A percentile compares a stretch with the other conserved stretches of the same genome.
phyloP scores from a whole-genome alignment of 441 rosid genomes.

The Arabidopsis hybrid region DNA sequence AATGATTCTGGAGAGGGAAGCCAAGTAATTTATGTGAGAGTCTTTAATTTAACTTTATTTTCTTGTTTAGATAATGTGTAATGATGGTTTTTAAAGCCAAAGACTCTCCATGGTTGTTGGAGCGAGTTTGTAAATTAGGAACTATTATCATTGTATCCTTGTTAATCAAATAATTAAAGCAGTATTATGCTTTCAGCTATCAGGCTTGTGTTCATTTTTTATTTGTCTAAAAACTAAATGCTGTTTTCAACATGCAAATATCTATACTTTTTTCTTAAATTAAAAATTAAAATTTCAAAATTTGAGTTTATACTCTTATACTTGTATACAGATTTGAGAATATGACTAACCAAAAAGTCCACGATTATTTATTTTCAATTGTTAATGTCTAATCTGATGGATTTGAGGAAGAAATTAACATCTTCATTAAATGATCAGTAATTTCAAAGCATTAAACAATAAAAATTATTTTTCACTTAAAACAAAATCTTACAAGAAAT shows the following conservation, averaged over 20 bases:
- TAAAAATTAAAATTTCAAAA: neutral
- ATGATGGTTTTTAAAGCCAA: slow-evolving; percentile 3
- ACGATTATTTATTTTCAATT: neutral
- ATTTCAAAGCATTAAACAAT: too few species aligned
- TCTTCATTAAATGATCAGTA: too few species aligned
- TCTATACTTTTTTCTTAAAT: neutral
- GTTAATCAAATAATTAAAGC: slow-evolving; percentile 25
- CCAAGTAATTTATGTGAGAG: slow-evolving; percentile 20
- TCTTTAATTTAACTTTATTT: slow-evolving; percentile 3
- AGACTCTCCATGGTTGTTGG: slow-evolving; percentile 30
- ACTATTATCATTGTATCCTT: slow-evolving; percentile 26
- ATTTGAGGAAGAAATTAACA: too few species aligned
- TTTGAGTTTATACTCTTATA: neutral
- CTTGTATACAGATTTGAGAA: neutral
- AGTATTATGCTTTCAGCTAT: slow-evolving; percentile 1
- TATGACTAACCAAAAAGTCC: neutral
- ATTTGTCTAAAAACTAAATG: neutral
- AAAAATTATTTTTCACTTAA: too few species aligned
- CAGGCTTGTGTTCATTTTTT: neutral
- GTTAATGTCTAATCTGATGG: too few species aligned
- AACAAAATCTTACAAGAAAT: too few species aligned
- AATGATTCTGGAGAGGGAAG: slow-evolving; percentile 3
- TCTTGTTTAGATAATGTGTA: slow-evolving; percentile 8
- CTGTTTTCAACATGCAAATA: neutral
- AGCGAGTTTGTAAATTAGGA: slow-evolving; percentile 39